These are phyloP conservation scores for Dioscorea zingiberensis DNA, from an alignment of 106 monocot species.

Conservation along the genomic window DNA sequence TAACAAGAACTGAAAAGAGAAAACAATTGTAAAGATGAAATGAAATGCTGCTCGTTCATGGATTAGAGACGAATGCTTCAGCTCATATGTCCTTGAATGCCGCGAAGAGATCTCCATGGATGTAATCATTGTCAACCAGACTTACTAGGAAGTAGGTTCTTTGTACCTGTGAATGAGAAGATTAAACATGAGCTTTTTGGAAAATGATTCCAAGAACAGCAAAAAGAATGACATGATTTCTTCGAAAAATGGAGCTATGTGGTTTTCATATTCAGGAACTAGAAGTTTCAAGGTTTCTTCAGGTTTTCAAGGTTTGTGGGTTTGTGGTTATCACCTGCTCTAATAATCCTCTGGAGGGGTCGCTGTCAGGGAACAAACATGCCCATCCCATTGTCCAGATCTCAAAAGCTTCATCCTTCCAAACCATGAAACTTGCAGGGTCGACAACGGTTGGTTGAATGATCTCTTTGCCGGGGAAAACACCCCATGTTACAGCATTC, in stretches of 20 bases:
- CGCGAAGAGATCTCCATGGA: slow-evolving; percentile 53
- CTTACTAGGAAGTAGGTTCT: slow-evolving; percentile 51
- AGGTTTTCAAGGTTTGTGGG: too few species aligned
- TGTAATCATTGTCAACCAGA: slow-evolving; percentile 61
- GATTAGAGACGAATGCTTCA: not conserved
- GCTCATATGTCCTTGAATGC: slow-evolving; percentile 39
- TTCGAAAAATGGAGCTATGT: too few species aligned
- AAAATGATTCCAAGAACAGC: too few species aligned
- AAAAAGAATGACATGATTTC: too few species aligned
- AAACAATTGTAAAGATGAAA: not conserved
- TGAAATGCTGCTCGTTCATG: not conserved
- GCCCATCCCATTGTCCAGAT: slow-evolving; percentile 83
- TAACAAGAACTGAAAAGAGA: not conserved
- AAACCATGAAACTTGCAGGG: slow-evolving; percentile 75
- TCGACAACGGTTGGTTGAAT: slow-evolving; percentile 92
- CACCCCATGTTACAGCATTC: slow-evolving; percentile 98
- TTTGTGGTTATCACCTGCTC: slow-evolving; percentile 79
- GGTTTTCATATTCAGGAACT: too few species aligned
- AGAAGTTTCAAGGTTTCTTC: too few species aligned
- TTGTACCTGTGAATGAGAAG: slow-evolving; percentile 28
- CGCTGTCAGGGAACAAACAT: slow-evolving; percentile 64
- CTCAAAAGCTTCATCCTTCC: slow-evolving; percentile 95
- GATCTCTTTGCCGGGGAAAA: slow-evolving; percentile 92
- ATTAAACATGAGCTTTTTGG: too few species aligned
- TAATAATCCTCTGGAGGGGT: slow-evolving; percentile 57